Evolutionary conservation across 2,329 filamentous ascomycete species (phyloP).

Genomic region (Fusarium haematococcum): DNA sequence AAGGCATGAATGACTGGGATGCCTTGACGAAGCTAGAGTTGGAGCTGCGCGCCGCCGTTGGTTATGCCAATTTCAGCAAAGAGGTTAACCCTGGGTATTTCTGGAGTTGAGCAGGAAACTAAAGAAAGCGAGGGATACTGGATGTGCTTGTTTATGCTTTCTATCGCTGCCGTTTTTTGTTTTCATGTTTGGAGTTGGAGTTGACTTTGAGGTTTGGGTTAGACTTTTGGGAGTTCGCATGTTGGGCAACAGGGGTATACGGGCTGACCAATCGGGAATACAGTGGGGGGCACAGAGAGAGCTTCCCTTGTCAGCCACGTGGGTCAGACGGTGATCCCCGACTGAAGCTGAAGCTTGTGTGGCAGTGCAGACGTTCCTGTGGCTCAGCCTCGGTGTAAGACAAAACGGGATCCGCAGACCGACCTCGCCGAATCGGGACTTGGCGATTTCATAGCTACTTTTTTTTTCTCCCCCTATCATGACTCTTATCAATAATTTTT

Average conservation of each 20-base stretch:
- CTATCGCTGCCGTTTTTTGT: not conserved
- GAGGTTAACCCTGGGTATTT: not conserved
- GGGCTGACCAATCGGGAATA: constrained; percentile 41
- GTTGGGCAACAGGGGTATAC: constrained; percentile 2
- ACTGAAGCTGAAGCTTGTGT: not conserved
- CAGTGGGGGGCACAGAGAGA: constrained; percentile 14
- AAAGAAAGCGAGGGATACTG: not conserved
- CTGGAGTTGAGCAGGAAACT: not conserved
- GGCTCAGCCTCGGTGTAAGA: constrained; percentile 11
- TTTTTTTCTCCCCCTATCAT: not conserved
- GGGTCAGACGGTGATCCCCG: constrained; percentile 26
- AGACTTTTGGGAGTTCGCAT: constrained; percentile 8
- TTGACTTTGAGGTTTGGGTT: not conserved
- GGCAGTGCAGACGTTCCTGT: constrained; percentile 21
- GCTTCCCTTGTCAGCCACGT: constrained; percentile 28
- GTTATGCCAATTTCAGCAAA: not conserved
- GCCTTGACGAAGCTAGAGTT: not conserved
- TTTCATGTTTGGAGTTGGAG: not conserved
- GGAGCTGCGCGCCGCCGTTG: not conserved
- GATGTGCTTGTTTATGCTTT: not conserved
- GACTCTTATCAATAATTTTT: not conserved
- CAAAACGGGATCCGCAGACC: not conserved
- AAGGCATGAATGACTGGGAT: not conserved
- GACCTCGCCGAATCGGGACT: constrained; percentile 25
- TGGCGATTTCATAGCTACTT: constrained; percentile 22